A percentile compares a stretch with the other conserved stretches of the same genome.
These are phyloP conservation scores for Globisporangium barbulae DNA, from an alignment of 352 stramenopile species.

Conservation along the genomic window DNA sequence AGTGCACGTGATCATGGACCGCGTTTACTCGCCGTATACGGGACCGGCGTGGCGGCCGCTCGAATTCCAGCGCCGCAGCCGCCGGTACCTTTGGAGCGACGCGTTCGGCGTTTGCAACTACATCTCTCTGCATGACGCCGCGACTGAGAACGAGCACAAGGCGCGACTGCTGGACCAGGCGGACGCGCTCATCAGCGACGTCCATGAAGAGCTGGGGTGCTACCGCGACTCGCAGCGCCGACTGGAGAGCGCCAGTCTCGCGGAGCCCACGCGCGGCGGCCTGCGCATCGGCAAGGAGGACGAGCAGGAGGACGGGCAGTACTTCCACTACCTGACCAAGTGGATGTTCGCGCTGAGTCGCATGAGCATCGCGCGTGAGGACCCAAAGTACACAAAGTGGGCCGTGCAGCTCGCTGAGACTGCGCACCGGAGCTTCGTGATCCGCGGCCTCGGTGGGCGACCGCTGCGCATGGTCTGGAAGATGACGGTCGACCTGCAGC, in stretches of 20 bases:
- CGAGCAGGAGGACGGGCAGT: conserved; percentile 31
- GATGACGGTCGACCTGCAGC: conserved; percentile 28
- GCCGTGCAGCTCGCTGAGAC: conserved; percentile 21
- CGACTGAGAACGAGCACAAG: background rate
- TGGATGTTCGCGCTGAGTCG: conserved; percentile 38
- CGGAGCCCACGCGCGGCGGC: conserved; percentile 19
- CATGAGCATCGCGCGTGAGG: conserved; percentile 18
- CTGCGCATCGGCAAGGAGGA: conserved; percentile 35
- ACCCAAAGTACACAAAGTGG: conserved; percentile 22
- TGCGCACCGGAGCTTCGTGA: conserved; percentile 23
- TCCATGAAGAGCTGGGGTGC: conserved; percentile 26
- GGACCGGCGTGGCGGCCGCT: conserved; percentile 20
- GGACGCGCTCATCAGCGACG: conserved; percentile 22
- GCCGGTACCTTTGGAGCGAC: conserved; percentile 35
- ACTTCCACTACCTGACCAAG: conserved; percentile 40
- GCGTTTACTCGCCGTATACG: conserved; percentile 27
- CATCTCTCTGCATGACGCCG: conserved; percentile 23
- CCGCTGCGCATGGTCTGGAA: conserved; percentile 35
- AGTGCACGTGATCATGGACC: conserved; percentile 21
- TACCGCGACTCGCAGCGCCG: conserved; percentile 17
- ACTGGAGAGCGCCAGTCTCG: conserved; percentile 9
- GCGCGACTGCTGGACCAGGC: conserved; percentile 24
- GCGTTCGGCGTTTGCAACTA: conserved; percentile 33
- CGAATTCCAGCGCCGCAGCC: conserved; percentile 17
- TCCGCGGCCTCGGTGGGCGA: conserved; percentile 15